Conservation (phyloP, 1,284 basidiomycete genomes). For the Takashimella koratensis region DNA sequence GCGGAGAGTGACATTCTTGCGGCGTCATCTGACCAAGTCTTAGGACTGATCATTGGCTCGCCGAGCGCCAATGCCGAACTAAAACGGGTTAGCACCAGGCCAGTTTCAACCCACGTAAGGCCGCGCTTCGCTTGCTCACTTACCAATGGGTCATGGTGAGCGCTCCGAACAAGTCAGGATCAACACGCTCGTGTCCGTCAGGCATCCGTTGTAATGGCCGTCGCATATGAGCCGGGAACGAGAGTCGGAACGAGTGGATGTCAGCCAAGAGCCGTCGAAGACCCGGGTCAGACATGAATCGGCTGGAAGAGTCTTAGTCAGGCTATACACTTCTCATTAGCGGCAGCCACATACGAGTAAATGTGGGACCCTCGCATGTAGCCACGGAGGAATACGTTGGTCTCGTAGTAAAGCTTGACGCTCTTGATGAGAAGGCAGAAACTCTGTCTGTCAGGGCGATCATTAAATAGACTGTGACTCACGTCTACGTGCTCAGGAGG, state of each 20-base stretch:
- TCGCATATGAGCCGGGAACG: conserved; percentile 31
- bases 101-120: too few species aligned
- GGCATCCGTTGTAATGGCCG: conserved; percentile 19
- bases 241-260: conserved; percentile 36
- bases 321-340: too few species aligned
- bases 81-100: too few species aligned
- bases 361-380: conserved; percentile 33
- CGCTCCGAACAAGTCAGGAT: conserved; percentile 31
- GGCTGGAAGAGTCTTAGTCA: too few species aligned
- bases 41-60: conserved; percentile 35
- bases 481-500: conserved; percentile 32
- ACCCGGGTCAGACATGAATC: conserved; percentile 27
- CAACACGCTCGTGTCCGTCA: conserved; percentile 16
- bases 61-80: conserved; percentile 30
- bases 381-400: conserved; percentile 29
- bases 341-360: conserved; percentile 13
- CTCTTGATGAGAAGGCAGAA: conserved; percentile 60
- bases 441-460: conserved; percentile 59
- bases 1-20: conserved; percentile 36
- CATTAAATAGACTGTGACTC: conserved; percentile 7
- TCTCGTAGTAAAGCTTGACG: conserved; percentile 56
- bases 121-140: too few species aligned
- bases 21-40: conserved; percentile 35
- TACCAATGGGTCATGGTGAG: conserved; percentile 32
- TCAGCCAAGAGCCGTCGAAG: conserved; percentile 29